Conservation (phyloP, 169 alveolate genomes). For the Plasmodium sp. region DNA sequence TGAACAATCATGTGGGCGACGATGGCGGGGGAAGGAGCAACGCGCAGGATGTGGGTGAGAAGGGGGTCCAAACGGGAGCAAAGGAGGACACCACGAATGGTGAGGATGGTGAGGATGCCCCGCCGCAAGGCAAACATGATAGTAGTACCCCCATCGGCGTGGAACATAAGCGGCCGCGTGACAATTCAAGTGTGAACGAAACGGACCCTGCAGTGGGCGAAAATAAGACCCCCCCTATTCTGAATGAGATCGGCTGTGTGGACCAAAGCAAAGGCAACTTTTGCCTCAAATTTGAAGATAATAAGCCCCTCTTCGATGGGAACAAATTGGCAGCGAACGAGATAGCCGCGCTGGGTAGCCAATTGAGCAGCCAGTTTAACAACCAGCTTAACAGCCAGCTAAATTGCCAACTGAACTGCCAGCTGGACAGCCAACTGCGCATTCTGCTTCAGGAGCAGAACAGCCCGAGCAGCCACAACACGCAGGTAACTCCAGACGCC, state of each 20-base stretch:
- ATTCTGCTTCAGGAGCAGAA: not conserved
- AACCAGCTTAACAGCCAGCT: too few species aligned
- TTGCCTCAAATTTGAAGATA: conserved; percentile 6
- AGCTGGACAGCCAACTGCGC: not conserved
- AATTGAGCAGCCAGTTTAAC: not conserved
- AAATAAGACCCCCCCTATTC: not conserved
- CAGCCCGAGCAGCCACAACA: not conserved
- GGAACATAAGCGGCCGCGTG: not conserved
- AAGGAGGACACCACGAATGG: not conserved
- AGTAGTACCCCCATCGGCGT: not conserved
- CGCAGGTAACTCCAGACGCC: not conserved
- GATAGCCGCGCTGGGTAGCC: not conserved
- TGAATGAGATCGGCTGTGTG: not conserved
- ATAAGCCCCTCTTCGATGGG: not conserved
- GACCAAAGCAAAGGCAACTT: not conserved
- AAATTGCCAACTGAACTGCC: not conserved
- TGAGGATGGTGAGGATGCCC: not conserved
- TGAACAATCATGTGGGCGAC: not conserved
- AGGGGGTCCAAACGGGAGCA: not conserved
- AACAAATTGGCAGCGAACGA: not conserved
- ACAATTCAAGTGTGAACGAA: not conserved
- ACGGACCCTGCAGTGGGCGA: not conserved
- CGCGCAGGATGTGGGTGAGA: not conserved
- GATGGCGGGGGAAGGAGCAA: not conserved
- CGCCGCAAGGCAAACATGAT: not conserved